A percentile compares a stretch with the other conserved stretches of the same genome.
Evolutionary conservation across 164 flowering plant genomes (phyloP).

Genomic region (Saururus chinensis): DNA sequence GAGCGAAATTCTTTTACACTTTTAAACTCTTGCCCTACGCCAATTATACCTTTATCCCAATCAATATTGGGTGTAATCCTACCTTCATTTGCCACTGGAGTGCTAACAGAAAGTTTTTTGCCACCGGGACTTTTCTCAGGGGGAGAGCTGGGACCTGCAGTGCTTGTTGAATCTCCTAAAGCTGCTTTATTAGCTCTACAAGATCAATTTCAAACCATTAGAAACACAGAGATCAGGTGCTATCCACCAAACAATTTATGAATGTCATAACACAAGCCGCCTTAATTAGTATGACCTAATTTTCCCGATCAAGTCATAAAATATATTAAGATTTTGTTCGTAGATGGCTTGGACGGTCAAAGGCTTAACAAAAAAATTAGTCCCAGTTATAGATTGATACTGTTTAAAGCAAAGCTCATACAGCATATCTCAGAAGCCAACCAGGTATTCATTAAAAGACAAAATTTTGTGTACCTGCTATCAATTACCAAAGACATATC

Average conservation of each 20-base stretch:
- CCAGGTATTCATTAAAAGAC: not conserved
- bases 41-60: conserved; percentile 56
- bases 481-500: not conserved
- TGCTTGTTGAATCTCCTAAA: conserved; percentile 4
- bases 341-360: no score
- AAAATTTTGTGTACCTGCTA: conserved; percentile 1
- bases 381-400: no score
- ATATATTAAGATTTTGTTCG: no score
- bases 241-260: not conserved
- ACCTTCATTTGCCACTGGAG: not conserved
- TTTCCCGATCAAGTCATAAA: no score
- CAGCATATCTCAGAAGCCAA: not conserved
- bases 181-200: conserved; percentile 3
- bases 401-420: not conserved
- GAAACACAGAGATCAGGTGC: not conserved
- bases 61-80: conserved; percentile 24
- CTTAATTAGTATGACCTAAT: no score
- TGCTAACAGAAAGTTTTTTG: not conserved
- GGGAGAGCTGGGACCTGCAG: conserved; percentile 1
- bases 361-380: no score
- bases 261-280: not conserved
- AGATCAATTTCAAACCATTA: not conserved
- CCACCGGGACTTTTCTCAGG: not conserved
- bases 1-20: conserved; percentile 65
- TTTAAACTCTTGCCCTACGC: conserved; percentile 64